Percentiles rank a stretch among this genome's conserved stretches.
phyloP scores from a whole-genome alignment of 2,329 filamentous ascomycete genomes.

The Cladosporium oxysporum region DNA sequence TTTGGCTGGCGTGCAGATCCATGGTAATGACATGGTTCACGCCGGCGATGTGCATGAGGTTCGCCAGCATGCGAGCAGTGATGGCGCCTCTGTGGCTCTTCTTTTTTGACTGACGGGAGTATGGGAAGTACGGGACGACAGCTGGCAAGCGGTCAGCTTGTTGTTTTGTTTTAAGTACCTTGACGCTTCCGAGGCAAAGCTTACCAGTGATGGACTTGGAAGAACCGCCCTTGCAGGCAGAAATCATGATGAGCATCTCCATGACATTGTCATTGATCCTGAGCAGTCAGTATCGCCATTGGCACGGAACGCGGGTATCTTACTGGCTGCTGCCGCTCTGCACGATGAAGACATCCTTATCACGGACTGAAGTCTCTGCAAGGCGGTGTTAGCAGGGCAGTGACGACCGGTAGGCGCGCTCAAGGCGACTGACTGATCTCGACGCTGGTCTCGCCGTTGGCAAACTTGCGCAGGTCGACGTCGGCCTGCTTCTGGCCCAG shows the following conservation, averaged over 20 bases:
- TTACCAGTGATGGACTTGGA: constrained; percentile 94
- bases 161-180: background rate
- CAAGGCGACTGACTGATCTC: constrained; percentile 56
- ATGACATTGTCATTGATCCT: constrained; percentile 97
- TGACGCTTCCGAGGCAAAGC: constrained; percentile 34
- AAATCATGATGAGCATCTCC: constrained; percentile 99
- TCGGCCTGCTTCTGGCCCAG: constrained; percentile 61
- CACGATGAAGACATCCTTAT: constrained; percentile 98
- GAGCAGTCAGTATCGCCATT: constrained; percentile 26
- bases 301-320: constrained; percentile 26
- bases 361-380: constrained; percentile 70
- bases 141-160: constrained; percentile 52
- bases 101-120: constrained; percentile 98
- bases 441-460: constrained; percentile 70
- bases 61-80: constrained; percentile 94
- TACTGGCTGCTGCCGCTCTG: constrained; percentile 88
- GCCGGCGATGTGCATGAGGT: constrained; percentile 87
- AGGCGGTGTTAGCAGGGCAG: constrained; percentile 27
- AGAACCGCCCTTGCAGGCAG: constrained; percentile 95
- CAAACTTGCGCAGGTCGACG: constrained; percentile 66
- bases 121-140: constrained; percentile 94
- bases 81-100: constrained; percentile 96
- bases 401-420: background rate
- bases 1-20: constrained; percentile 88
- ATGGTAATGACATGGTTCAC: constrained; percentile 98